Evolutionary conservation across 2,329 filamentous ascomycete species (phyloP).

Genomic region (Hypoxylon sp.): DNA sequence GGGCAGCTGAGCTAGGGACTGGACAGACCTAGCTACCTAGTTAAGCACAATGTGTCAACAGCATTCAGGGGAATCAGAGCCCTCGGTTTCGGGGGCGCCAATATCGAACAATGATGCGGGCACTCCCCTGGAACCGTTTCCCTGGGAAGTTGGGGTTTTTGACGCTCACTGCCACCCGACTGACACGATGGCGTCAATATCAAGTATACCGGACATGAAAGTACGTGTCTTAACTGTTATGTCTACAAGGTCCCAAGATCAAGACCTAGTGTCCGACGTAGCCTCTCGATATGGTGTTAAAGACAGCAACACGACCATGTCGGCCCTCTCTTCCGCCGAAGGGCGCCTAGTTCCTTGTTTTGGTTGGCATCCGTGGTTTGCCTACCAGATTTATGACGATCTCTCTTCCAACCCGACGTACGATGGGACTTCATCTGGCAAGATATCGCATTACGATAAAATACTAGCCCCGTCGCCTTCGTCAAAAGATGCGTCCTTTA

Average conservation of each 20-base stretch:
- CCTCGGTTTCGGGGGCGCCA: slow-evolving; percentile 11
- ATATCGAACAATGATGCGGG: slow-evolving; percentile 25
- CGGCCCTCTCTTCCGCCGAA: slow-evolving; percentile 28
- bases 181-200: slow-evolving; percentile 75
- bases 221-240: slow-evolving; percentile 77
- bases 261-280: slow-evolving; percentile 75
- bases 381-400: slow-evolving; percentile 79
- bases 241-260: slow-evolving; percentile 81
- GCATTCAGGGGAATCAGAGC: slow-evolving; percentile 38
- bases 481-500: slow-evolving; percentile 58
- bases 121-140: slow-evolving; percentile 59
- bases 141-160: slow-evolving; percentile 78
- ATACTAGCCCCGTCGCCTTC: slow-evolving; percentile 69
- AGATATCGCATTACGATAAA: slow-evolving; percentile 72
- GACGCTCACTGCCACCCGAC: slow-evolving; percentile 90
- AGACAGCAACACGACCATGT: slow-evolving; percentile 42
- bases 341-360: slow-evolving; percentile 76
- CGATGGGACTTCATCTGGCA: slow-evolving; percentile 54
- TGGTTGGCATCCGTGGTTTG: slow-evolving; percentile 91
- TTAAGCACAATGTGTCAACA: slow-evolving; percentile 46
- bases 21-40: background rate
- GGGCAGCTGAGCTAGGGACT: background rate
- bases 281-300: slow-evolving; percentile 67
- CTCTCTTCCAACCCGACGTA: slow-evolving; percentile 55
- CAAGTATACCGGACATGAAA: slow-evolving; percentile 72